Base-by-base conservation (phyloP, 129 eudicot genomes). In the Erigeron canadensis region DNA sequence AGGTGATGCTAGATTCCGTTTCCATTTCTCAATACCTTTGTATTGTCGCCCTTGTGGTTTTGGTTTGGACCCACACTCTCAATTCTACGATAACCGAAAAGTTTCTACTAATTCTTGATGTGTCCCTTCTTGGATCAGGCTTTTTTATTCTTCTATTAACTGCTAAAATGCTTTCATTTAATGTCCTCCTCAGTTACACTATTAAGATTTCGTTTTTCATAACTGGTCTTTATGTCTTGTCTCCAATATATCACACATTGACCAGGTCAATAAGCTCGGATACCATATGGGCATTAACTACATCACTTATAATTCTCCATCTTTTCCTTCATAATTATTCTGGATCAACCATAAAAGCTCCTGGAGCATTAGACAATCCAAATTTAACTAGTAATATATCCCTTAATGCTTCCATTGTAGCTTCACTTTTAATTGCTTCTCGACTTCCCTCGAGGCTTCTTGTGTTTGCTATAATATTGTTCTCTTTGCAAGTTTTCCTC, bases 181-280 rank as follows among this genome's bases (percentile, higher is more conserved):
- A 51, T 28, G 86, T 87, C 37, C 83, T 94, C 5, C 81, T 87
- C 73, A 75, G 67, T 72, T 94, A 87, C 18, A 53, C 80, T 8
- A 82, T 85, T 43, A 94, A 89, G 59, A 87, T 87, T 65, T 85
- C 90, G n/a, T 89, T 80, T 44, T 94, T 89, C 59, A 87, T 82
- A 18, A 82, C 86, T 4, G 92, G 90, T 34, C 64, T 94, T 21
- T 94, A 85, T 19, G 80, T 85, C 13, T 79, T 89, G 67, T 94
- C 95, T 69, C 98, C 98, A 5, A 86, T 89, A 23, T 94, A 94
- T 80, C 95, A 94, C 79, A 94, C 98, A 6, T 84, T 94, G 34
- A 94, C 98, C 16, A 71, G 90, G 68, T 89, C 98, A 41, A 89
- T 94, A 37, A 89, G 96, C 85, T 94, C 98, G 0, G 96, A 94